Percentiles rank a stretch among this genome's conserved stretches.
Evolutionary conservation across 176 grass and related monocot genomes (phyloP).

Genomic region (Oryza meyeriana): DNA sequence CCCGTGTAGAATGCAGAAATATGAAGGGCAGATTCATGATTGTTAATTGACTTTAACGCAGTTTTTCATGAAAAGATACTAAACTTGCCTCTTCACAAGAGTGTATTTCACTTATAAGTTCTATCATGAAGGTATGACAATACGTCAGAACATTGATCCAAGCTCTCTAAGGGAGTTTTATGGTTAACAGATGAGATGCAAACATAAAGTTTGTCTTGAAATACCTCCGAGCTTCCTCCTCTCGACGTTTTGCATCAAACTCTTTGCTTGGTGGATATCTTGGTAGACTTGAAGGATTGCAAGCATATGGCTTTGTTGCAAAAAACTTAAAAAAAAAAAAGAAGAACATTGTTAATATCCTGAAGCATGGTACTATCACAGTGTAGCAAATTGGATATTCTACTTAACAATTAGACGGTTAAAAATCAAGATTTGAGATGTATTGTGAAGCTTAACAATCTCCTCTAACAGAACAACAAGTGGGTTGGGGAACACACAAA

Average conservation of each 20-base stretch:
- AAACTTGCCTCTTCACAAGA: neutral
- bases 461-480: slow-evolving; percentile 4
- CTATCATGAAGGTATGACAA: neutral
- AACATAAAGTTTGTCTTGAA: slow-evolving; percentile 17
- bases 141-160: neutral
- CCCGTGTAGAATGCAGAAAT: neutral
- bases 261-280: slow-evolving; percentile 95
- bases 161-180: neutral
- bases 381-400: neutral
- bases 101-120: neutral
- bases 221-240: slow-evolving; percentile 89
- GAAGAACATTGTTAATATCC: neutral
- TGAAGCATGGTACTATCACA: neutral
- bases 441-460: neutral
- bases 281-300: slow-evolving; percentile 87
- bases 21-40: neutral
- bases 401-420: neutral
- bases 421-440: neutral
- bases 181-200: neutral
- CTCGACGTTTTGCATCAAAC: slow-evolving; percentile 89
- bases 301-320: slow-evolving; percentile 84
- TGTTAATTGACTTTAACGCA: neutral
- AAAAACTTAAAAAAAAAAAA: slow-evolving; percentile 70
- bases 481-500: neutral
- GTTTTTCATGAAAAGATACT: neutral